Percentiles rank a stretch among this genome's conserved stretches.
Evolutionary conservation across 306 rosid genomes (phyloP).

Genomic region (Glycyrrhiza uralensis): DNA sequence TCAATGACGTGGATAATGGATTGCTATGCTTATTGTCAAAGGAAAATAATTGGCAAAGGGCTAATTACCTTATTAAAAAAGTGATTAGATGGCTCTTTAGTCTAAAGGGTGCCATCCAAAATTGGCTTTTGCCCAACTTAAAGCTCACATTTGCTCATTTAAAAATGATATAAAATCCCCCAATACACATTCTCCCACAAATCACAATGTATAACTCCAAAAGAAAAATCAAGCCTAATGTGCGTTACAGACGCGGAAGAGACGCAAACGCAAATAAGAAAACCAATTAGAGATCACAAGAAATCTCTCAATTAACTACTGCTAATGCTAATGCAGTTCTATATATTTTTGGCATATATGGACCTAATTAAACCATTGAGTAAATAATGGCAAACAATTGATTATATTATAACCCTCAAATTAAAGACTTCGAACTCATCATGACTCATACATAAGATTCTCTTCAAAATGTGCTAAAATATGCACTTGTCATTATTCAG

Average conservation of each 20-base stretch:
- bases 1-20: constrained; percentile 31
- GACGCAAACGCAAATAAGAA: constrained; percentile 26
- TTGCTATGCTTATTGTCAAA: constrained; percentile 30
- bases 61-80: constrained; percentile 14
- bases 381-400: not conserved
- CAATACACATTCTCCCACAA: constrained; percentile 23
- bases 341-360: not conserved
- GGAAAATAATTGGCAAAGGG: constrained; percentile 14
- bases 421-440: constrained; percentile 1
- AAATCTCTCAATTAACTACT: constrained; percentile 23
- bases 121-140: constrained; percentile 37
- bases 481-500: constrained; percentile 25
- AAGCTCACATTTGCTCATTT: not conserved
- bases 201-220: not conserved
- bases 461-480: constrained; percentile 23
- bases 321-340: not conserved
- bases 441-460: constrained; percentile 28
- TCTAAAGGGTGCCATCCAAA: constrained; percentile 17
- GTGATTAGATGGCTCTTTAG: constrained; percentile 29
- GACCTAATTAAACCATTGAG: not conserved
- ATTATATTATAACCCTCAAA: not conserved
- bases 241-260: constrained; percentile 20
- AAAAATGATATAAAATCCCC: not conserved
- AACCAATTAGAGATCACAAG: constrained; percentile 10
- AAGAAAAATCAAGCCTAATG: constrained; percentile 26